These are phyloP conservation scores for Botrytis fabae DNA, from an alignment of 2,329 filamentous ascomycete species.

Conservation along the genomic window DNA sequence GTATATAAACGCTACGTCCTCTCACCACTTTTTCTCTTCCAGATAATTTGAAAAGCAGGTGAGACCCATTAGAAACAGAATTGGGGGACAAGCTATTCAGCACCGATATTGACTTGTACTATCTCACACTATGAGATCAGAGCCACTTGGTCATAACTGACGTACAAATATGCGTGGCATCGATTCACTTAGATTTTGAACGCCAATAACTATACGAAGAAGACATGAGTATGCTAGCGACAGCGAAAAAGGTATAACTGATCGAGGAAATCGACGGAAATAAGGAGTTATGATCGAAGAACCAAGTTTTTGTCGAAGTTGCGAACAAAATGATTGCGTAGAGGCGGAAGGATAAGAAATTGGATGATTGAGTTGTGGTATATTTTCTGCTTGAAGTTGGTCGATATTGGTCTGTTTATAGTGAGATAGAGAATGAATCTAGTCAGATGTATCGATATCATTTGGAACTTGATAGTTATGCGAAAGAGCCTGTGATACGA, in stretches of 20 bases:
- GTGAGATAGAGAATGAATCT: neutral
- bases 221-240: too few relatives aligned
- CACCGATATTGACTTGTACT: fast-evolving
- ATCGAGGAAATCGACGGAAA: neutral
- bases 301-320: neutral
- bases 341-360: neutral
- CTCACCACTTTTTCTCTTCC: fast-evolving
- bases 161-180: neutral
- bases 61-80: too few relatives aligned
- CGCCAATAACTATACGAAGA: too few relatives aligned
- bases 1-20: neutral
- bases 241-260: neutral
- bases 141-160: neutral
- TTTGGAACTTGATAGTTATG: too few relatives aligned
- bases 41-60: too few relatives aligned
- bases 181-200: neutral
- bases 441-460: too few relatives aligned
- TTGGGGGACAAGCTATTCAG: too few relatives aligned
- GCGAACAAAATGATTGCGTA: fast-evolving
- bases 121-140: neutral
- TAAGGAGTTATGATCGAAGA: neutral
- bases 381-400: neutral
- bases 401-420: neutral
- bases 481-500: too few relatives aligned
- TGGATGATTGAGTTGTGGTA: neutral